phyloP scores from a whole-genome alignment of 495 filamentous ascomycete genomes.

The Cryomyces minteri region DNA sequence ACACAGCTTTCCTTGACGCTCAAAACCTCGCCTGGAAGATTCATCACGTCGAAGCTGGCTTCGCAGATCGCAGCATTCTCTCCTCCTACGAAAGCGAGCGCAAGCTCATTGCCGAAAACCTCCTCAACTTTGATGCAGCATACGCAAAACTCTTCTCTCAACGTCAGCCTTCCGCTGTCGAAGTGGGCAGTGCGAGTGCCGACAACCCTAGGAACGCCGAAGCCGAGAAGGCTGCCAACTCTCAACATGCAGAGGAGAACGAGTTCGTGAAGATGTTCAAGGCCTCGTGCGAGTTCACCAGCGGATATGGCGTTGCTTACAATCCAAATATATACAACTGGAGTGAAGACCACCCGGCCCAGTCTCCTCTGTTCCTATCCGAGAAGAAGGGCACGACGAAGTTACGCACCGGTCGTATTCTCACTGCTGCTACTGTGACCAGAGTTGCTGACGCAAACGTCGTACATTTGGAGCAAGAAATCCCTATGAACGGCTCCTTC shows the following conservation, averaged over 20 bases:
- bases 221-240: constrained; percentile 2
- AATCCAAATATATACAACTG: constrained; percentile 48
- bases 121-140: constrained; percentile 49
- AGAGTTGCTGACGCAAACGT: constrained; percentile 71
- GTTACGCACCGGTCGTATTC: constrained; percentile 47
- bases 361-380: constrained; percentile 41
- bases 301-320: constrained; percentile 46
- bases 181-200: constrained; percentile 31
- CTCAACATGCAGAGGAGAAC: constrained; percentile 26
- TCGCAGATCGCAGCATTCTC: constrained; percentile 33
- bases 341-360: constrained; percentile 50
- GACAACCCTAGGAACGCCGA: constrained; percentile 1
- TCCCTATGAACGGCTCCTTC: constrained; percentile 76
- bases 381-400: constrained; percentile 35
- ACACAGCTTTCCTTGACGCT: constrained; percentile 33
- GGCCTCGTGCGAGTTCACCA: constrained; percentile 44
- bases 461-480: constrained; percentile 73
- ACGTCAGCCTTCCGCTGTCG: constrained; percentile 36
- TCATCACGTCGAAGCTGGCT: constrained; percentile 34
- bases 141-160: constrained; percentile 27
- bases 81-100: constrained; percentile 55
- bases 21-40: constrained; percentile 69
- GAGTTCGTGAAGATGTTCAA: constrained; percentile 49
- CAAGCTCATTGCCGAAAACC: constrained; percentile 45
- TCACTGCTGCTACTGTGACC: constrained; percentile 61